Evolutionary conservation across 371 early-diverging fungal species (phyloP).

Genomic region (Saksenaea vasiformis): DNA sequence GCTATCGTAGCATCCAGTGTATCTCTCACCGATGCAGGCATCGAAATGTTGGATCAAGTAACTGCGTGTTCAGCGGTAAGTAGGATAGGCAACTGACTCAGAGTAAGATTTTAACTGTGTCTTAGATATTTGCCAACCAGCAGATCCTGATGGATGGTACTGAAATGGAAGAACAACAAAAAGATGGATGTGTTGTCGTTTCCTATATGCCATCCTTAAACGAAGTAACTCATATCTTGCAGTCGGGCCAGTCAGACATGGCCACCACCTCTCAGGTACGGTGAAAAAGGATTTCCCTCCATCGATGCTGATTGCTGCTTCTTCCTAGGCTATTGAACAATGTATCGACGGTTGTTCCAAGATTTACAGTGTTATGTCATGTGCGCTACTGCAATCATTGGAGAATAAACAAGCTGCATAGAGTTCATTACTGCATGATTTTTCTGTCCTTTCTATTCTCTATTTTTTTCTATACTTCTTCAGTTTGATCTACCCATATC

Average conservation of each 20-base stretch:
- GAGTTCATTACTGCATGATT: neutral
- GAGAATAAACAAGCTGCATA: conserved; percentile 17
- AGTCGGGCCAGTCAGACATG: conserved; percentile 72
- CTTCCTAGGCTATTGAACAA: conserved; percentile 73
- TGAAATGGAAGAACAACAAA: conserved; percentile 69
- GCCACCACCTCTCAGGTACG: conserved; percentile 54
- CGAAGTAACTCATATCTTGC: conserved; percentile 85
- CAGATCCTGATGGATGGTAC: conserved; percentile 72
- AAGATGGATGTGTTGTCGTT: conserved; percentile 71
- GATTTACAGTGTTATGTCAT: conserved; percentile 76
- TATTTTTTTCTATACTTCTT: neutral
- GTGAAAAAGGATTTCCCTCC: conserved; percentile 8
- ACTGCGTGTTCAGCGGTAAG: conserved; percentile 78
- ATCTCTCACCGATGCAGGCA: conserved; percentile 92
- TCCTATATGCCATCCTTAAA: conserved; percentile 88
- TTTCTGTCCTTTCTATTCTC: neutral
- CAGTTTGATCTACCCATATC: conserved; percentile 17
- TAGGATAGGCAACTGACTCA: conserved; percentile 9
- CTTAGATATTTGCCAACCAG: conserved; percentile 38
- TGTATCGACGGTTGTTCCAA: conserved; percentile 84
- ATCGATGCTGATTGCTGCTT: neutral
- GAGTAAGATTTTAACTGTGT: conserved; percentile 22
- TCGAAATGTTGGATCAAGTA: conserved; percentile 92
- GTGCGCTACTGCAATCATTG: conserved; percentile 46
- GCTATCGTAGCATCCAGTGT: conserved; percentile 87